These are phyloP conservation scores for Simplicillium aogashimaense DNA, from an alignment of 2,329 filamentous ascomycete species.

Conservation along the genomic window DNA sequence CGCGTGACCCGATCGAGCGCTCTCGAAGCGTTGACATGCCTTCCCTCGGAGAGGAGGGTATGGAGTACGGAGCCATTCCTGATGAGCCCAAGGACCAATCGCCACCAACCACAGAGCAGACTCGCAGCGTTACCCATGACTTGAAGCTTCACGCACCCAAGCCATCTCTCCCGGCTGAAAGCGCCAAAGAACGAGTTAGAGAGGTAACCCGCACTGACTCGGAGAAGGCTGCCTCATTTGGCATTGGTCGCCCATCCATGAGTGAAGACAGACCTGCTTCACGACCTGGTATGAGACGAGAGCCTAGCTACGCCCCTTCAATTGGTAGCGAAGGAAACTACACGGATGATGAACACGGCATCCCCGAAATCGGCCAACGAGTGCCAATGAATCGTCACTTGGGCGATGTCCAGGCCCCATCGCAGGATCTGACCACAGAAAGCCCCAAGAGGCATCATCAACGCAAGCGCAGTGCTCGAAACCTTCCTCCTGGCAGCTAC, in stretches of 20 bases:
- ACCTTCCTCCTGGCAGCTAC: conserved; percentile 77
- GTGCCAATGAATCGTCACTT: conserved; percentile 91
- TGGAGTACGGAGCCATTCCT: conserved; percentile 63
- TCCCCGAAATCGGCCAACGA: conserved; percentile 83
- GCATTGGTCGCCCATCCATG: conserved; percentile 60
- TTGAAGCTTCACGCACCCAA: conserved; percentile 82
- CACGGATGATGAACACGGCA: conserved; percentile 69
- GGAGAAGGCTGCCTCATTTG: conserved; percentile 73
- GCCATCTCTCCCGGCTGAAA: conserved; percentile 71
- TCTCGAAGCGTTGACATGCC: conserved; percentile 74
- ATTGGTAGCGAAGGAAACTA: conserved; percentile 38
- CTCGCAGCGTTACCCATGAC: conserved; percentile 67
- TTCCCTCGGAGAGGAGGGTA: conserved; percentile 79
- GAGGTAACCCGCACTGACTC: conserved; percentile 86
- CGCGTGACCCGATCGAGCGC: conserved; percentile 41
- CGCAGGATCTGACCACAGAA: conserved; percentile 51
- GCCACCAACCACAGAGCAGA: conserved; percentile 53
- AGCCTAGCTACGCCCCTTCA: conserved; percentile 50
- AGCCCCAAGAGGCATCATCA: conserved; percentile 46
- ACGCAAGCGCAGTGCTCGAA: conserved; percentile 63
- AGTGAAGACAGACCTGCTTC: conserved; percentile 37
- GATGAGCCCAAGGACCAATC: conserved; percentile 29
- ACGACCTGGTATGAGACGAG: conserved; percentile 48
- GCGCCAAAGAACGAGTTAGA: conserved; percentile 74
- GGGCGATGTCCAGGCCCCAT: conserved; percentile 92